phyloP scores from a whole-genome alignment of 805 yeast species.

The Jamesozyma lodderae region DNA sequence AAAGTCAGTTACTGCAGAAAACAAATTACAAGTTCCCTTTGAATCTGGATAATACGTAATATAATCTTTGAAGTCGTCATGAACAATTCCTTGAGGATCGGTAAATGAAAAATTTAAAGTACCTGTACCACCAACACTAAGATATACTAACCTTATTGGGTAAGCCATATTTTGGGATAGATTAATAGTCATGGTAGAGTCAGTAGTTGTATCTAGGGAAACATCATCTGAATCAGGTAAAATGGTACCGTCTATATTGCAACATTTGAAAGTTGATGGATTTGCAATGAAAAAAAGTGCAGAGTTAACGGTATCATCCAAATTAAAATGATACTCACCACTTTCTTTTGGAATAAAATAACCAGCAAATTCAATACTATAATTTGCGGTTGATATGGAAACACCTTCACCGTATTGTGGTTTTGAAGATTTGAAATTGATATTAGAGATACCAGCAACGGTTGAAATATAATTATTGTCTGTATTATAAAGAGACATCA shows the following conservation, averaged over 20 bases:
- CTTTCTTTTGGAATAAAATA: slow-evolving; percentile 22
- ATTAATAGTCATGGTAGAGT: not conserved
- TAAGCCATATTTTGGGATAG: slow-evolving; percentile 8
- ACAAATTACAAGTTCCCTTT: no score
- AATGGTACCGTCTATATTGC: slow-evolving; percentile 9
- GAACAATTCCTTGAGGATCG: slow-evolving; percentile 3
- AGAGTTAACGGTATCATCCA: slow-evolving; percentile 27
- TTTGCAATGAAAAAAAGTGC: slow-evolving; percentile 26
- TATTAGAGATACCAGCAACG: no score
- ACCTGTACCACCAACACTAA: slow-evolving; percentile 6
- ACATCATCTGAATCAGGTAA: not conserved
- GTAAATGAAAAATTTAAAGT: slow-evolving; percentile 1
- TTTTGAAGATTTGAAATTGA: no score
- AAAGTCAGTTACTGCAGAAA: no score
- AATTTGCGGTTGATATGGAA: slow-evolving; percentile 11
- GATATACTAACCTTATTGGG: slow-evolving; percentile 15
- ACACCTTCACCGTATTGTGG: no score
- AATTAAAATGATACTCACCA: slow-evolving; percentile 26
- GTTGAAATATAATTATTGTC: no score
- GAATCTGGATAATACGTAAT: not conserved
- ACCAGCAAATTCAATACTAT: slow-evolving; percentile 23
- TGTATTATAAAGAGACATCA: no score
- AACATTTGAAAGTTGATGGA: slow-evolving; percentile 28
- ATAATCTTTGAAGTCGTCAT: not conserved
- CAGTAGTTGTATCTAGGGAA: no score